Evolutionary conservation across 441 rosid genomes (phyloP), one percentile per base, ranked within the genome.

Genomic region (Melastoma candidum): DNA sequence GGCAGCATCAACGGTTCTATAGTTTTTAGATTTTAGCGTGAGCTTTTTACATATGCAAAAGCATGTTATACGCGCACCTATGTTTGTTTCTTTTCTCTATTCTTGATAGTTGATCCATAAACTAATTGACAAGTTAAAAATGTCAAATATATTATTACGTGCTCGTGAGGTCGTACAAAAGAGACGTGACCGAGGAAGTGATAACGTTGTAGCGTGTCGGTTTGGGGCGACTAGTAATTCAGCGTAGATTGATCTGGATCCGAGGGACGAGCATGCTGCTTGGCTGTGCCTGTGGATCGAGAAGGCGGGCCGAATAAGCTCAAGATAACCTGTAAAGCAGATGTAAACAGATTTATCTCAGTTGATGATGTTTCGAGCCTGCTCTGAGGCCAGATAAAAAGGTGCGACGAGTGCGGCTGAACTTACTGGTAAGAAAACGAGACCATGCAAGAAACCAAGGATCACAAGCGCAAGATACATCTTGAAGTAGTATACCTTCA

Each of bases 401-500:
- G 26, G 22, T 17, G 22, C 22, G 22, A 17, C 1, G 26, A 24
- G 2, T 24, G 26, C 26, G 26, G 2, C 26, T 2, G 26, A 49
- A 77, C 86, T 76, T 74, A 80, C 90, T 0, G 90, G 90, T 70
- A 83, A 69, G 53, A 80, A 72, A 71, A 83, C 81, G 46, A 83
- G 90, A 41, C 90, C 90, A 25, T 83, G 90, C 65, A 83, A 63
- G 72, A 83, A 83, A 55, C 87, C 84, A 26, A 83, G 74, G 57
- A 83, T 53, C 67, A 83, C 83, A 75, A 83, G 61, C 25, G 90
- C 87, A 51, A 83, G 56, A 75, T 77, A 80, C 90, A 80, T 83
- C 63, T 83, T 83, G 63, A 80, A 80, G 76, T 80, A 83, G 64
- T 83, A 83, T 60, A 78, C 83, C 87, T 83, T 81, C 67, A 74